Base-by-base conservation (phyloP, 148 eudicot genomes). In the Arctostaphylos glauca region DNA sequence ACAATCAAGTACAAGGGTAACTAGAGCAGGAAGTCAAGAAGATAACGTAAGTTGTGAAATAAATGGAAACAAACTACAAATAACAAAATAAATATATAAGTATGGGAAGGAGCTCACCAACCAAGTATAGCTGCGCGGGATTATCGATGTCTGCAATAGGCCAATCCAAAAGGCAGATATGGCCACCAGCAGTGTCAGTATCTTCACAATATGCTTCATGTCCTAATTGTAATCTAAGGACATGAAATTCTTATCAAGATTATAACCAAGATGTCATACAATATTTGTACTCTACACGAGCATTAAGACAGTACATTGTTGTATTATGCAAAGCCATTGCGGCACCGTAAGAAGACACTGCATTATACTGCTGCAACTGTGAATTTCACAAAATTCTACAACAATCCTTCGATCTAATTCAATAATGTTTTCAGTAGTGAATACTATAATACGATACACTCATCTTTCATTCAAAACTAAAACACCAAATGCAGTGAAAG, bases 181-280 rank as follows among this genome's bases (percentile, higher is more conserved):
- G 66, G 97, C 94, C 84, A 88, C 90, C 76, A 96, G 82, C 81
- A 93, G 86, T 59, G 97, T 66, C 85, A 94, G 74, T 82, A 96
- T 90, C 93, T 94, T 96, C 80, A 91, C 88, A 62, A 96, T 94
- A 87, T 96, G 99, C 91, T 96, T 96, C 98, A 96, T 96, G 44
- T 58, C 86, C 83, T 84, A 59, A 75, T 67, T 53, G 50, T 46
- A 41, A 31, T 43, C 75, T 62, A 44, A 23, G n/a, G 23, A 80
- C n/a, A 64, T 46, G 43, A 23, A 23, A 53, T 9, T 53, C 6
- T 49, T 68, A 41, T 49, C 78, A 41, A 50, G 14, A 21, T 14
- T 19, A 21, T 46, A 47, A 60, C 23, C 12, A 4, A 79, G 72
- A 43, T 71, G 49, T 31, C 75, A 68, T 13, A 13, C 3, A 21